Evolutionary conservation across 2,329 filamentous ascomycete genomes (phyloP).

Genomic region (Lizonia empirigonia): DNA sequence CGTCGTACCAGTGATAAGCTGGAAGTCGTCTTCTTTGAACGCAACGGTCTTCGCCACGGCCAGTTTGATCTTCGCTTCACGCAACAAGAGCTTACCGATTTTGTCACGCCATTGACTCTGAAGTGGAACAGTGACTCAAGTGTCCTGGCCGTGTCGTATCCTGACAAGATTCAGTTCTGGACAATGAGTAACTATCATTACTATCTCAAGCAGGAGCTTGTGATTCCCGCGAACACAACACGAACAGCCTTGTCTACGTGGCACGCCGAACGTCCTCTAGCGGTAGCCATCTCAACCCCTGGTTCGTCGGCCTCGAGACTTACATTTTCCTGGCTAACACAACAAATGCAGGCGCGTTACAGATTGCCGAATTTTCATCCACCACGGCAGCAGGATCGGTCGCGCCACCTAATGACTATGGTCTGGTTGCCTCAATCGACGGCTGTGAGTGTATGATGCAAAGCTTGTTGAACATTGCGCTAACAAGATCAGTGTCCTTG

Average conservation of each 20-base stretch:
- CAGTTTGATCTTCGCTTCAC: constrained; percentile 80
- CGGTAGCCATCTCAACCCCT: constrained; percentile 60
- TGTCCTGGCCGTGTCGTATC: constrained; percentile 80
- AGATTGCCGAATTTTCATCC: constrained; percentile 69
- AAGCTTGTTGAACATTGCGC: constrained; percentile 16
- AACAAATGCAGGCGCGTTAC: constrained; percentile 52
- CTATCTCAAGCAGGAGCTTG: constrained; percentile 91
- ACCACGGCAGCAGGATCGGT: constrained; percentile 71
- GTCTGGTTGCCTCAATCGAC: constrained; percentile 82
- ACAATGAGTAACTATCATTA: constrained; percentile 98
- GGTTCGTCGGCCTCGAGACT: constrained; percentile 21
- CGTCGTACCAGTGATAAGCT: constrained; percentile 72
- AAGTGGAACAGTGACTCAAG: constrained; percentile 93
- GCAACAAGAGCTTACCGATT: constrained; percentile 61
- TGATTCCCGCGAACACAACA: constrained; percentile 29
- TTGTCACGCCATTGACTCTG: constrained; percentile 66
- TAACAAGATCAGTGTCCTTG: constrained; percentile 56
- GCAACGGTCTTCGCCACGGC: constrained; percentile 96
- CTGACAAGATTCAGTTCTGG: constrained; percentile 85
- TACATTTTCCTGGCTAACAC: not conserved
- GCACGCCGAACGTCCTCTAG: constrained; percentile 85
- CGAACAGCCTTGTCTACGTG: constrained; percentile 56
- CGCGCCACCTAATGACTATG: constrained; percentile 74
- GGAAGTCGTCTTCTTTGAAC: constrained; percentile 92
- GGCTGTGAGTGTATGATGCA: constrained; percentile 59